phyloP scores from a whole-genome alignment of 2,329 filamentous ascomycete genomes.

The Thelonectria rubi region DNA sequence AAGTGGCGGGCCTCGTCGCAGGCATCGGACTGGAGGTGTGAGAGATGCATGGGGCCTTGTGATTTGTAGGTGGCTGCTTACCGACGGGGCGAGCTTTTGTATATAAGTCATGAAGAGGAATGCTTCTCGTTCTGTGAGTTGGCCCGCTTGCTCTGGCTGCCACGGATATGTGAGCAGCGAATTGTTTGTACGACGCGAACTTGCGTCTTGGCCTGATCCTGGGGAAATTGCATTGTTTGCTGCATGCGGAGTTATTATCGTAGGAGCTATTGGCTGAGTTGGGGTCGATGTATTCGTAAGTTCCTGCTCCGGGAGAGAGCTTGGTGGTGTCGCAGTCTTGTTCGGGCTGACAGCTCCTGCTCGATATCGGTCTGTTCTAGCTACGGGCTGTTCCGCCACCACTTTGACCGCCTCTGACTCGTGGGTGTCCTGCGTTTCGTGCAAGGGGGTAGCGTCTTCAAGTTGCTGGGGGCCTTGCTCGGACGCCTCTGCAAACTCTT shows the following conservation, averaged over 20 bases:
- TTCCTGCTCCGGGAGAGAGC: too few relatives aligned
- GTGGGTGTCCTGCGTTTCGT: background rate
- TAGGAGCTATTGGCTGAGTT: too few relatives aligned
- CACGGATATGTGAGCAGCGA: background rate
- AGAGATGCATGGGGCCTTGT: background rate
- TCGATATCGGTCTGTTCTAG: too few relatives aligned
- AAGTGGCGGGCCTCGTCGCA: conserved; percentile 49
- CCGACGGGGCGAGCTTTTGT: conserved; percentile 18
- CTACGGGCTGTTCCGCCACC: too few relatives aligned
- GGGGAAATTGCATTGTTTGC: too few relatives aligned
- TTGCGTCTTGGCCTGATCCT: too few relatives aligned
- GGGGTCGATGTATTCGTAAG: too few relatives aligned
- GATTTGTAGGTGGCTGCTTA: background rate
- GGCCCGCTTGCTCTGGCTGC: background rate
- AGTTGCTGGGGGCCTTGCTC: background rate
- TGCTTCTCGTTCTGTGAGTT: conserved; percentile 17
- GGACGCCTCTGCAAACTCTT: conserved; percentile 7
- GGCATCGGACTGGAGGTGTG: conserved; percentile 16
- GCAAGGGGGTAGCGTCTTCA: background rate
- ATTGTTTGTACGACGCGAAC: background rate
- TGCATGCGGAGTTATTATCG: too few relatives aligned
- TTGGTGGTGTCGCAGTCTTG: too few relatives aligned
- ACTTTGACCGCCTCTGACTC: too few relatives aligned
- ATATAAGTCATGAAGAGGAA: conserved; percentile 22
- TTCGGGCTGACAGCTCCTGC: too few relatives aligned